Conservation (phyloP, 257 asterid genomes). For the Paulownia fortunei region DNA sequence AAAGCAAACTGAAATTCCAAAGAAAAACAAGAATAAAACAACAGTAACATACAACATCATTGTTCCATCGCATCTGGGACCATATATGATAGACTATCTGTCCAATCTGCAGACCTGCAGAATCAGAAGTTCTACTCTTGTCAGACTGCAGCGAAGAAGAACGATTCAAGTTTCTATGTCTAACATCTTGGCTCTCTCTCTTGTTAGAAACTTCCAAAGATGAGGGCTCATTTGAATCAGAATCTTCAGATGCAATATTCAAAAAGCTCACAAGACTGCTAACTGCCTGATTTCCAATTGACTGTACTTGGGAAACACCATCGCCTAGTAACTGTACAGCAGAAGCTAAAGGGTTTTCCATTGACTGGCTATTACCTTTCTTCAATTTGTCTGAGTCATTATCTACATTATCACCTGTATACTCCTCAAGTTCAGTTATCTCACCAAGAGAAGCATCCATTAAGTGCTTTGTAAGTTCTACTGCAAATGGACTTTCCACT, state of each 20-base stretch:
- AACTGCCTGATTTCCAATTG: slow-evolving; percentile 95
- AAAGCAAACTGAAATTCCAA: slow-evolving; percentile 98
- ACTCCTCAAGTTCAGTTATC: slow-evolving; percentile 77
- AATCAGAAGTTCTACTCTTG: slow-evolving; percentile 70
- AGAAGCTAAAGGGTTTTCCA: slow-evolving; percentile 82
- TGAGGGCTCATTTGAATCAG: slow-evolving; percentile 68
- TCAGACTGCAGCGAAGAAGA: slow-evolving; percentile 84
- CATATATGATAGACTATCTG: slow-evolving; percentile 77
- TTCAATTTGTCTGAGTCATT: slow-evolving; percentile 50
- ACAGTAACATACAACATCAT: slow-evolving; percentile 92
- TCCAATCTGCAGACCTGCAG: slow-evolving; percentile 81
- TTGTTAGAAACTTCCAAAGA: slow-evolving; percentile 50
- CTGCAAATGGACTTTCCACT: slow-evolving; percentile 57
- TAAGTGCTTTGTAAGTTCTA: slow-evolving; percentile 55
- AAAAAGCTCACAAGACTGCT: slow-evolving; percentile 87
- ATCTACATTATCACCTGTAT: slow-evolving; percentile 45
- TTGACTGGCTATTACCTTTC: slow-evolving; percentile 61
- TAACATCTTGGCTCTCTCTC: slow-evolving; percentile 40
- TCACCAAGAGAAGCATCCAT: slow-evolving; percentile 60
- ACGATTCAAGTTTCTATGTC: slow-evolving; percentile 51
- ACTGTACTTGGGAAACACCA: slow-evolving; percentile 96
- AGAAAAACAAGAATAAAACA: slow-evolving; percentile 85
- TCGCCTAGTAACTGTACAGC: slow-evolving; percentile 93
- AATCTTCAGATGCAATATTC: slow-evolving; percentile 81
- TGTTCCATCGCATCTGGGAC: slow-evolving; percentile 94